These are phyloP conservation scores for Cyclotella atomus DNA, from an alignment of 108 stramenopile genomes.

Conservation along the genomic window DNA sequence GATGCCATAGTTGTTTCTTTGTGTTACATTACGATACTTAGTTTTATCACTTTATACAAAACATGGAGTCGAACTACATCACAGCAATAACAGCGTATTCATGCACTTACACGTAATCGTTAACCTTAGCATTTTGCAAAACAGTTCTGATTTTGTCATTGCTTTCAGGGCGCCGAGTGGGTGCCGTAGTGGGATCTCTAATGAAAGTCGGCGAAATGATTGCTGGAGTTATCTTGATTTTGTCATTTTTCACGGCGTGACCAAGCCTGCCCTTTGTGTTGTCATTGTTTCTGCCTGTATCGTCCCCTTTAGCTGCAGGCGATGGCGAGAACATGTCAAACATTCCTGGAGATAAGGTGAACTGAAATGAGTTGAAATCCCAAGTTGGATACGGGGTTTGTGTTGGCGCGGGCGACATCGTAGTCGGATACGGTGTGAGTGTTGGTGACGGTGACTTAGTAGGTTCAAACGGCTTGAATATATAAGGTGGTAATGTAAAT, in stretches of 20 bases:
- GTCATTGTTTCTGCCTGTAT: not conserved
- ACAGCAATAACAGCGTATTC: not conserved
- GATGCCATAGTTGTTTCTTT: too few relatives aligned
- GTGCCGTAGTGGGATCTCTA: not conserved
- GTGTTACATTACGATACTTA: too few relatives aligned
- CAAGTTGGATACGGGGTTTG: not conserved
- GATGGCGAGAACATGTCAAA: too few relatives aligned
- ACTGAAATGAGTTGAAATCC: not conserved
- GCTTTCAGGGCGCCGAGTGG: not conserved
- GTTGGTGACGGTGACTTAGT: constrained; percentile 1
- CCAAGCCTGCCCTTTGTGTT: not conserved
- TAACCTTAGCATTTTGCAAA: not conserved
- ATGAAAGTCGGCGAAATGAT: constrained; percentile 4
- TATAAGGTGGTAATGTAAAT: not conserved
- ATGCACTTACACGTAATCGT: not conserved
- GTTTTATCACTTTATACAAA: too few relatives aligned
- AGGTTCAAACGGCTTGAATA: not conserved
- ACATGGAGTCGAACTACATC: too few relatives aligned
- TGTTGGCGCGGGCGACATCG: not conserved
- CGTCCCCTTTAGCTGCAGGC: not conserved
- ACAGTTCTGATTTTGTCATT: not conserved
- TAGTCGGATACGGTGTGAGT: not conserved
- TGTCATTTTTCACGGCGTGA: not conserved
- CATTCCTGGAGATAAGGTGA: too few relatives aligned
- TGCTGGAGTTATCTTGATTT: not conserved